These are phyloP conservation scores for Aspergillus unguis DNA, from an alignment of 2,329 filamentous ascomycete genomes.

Conservation along the genomic window DNA sequence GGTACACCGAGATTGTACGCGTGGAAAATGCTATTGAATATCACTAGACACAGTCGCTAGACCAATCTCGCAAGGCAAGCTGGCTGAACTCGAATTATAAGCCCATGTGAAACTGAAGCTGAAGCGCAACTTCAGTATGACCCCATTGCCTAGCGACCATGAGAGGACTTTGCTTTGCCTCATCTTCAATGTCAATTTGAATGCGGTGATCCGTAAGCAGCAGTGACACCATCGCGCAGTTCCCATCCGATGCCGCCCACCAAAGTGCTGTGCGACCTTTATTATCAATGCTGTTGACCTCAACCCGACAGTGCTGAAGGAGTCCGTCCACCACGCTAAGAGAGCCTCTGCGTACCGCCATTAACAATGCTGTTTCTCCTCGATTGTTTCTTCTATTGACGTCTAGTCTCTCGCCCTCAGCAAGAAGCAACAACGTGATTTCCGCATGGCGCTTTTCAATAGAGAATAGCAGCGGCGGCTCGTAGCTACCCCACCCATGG, in stretches of 20 bases:
- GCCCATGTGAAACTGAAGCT: neutral
- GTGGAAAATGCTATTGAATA: neutral
- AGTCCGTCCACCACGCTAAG: neutral
- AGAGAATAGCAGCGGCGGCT: neutral
- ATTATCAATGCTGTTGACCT: neutral
- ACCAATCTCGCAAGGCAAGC: neutral
- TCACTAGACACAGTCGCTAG: neutral
- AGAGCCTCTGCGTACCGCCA: neutral
- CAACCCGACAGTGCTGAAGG: neutral
- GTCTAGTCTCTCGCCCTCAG: neutral
- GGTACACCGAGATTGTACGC: neutral
- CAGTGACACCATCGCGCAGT: neutral
- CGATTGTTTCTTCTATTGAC: neutral
- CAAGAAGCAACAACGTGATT: neutral
- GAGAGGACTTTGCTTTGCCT: neutral
- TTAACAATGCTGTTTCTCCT: neutral
- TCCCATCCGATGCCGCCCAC: neutral
- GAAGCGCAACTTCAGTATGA: neutral
- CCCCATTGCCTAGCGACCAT: neutral
- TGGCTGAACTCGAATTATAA: neutral
- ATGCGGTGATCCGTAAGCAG: neutral
- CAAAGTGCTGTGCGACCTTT: neutral
- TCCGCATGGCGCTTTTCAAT: neutral
- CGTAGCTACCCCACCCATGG: neutral
- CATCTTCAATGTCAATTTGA: neutral